Conservation (phyloP, 192 early-diverging fungal species). For the Thamnidium elegans region DNA sequence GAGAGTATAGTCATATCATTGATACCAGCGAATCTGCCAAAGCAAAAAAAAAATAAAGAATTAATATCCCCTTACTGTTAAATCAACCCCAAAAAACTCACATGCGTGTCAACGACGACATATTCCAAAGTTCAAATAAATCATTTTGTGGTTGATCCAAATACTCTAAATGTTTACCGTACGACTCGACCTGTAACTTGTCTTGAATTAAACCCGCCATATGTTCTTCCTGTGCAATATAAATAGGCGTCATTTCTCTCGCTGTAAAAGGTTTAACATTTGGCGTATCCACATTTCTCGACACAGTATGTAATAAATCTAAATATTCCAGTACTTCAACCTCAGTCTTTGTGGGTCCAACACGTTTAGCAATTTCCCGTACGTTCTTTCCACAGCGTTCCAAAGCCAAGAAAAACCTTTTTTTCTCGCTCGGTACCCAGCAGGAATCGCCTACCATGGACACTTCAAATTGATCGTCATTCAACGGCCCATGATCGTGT, state of each 20-base stretch:
- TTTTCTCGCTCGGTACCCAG: conserved; percentile 15
- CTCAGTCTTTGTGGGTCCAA: conserved; percentile 18
- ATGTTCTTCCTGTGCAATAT: background rate
- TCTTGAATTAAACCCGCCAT: background rate
- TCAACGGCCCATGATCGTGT: background rate
- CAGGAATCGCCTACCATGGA: conserved; percentile 11
- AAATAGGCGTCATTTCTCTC: conserved; percentile 1
- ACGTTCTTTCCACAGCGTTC: conserved; percentile 13
- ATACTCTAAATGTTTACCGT: background rate
- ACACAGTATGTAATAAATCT: background rate
- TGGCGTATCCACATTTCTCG: background rate
- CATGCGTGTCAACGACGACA: conserved; percentile 1
- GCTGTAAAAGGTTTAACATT: background rate
- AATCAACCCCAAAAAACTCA: background rate
- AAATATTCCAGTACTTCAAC: conserved; percentile 15
- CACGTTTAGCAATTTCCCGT: conserved; percentile 6
- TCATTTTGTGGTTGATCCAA: background rate
- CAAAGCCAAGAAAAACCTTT: conserved; percentile 17
- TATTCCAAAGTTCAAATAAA: conserved; percentile 10
- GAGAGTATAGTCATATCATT: conserved; percentile 1
- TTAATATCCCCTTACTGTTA: background rate
- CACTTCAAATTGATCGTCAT: background rate
- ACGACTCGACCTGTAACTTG: background rate
- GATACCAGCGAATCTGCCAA: background rate
- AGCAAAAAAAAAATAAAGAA: background rate